Percentiles rank a stretch among this genome's conserved stretches.
Evolutionary conservation across 2,329 filamentous ascomycete genomes (phyloP).

Genomic region (Phialocephala subalpina): DNA sequence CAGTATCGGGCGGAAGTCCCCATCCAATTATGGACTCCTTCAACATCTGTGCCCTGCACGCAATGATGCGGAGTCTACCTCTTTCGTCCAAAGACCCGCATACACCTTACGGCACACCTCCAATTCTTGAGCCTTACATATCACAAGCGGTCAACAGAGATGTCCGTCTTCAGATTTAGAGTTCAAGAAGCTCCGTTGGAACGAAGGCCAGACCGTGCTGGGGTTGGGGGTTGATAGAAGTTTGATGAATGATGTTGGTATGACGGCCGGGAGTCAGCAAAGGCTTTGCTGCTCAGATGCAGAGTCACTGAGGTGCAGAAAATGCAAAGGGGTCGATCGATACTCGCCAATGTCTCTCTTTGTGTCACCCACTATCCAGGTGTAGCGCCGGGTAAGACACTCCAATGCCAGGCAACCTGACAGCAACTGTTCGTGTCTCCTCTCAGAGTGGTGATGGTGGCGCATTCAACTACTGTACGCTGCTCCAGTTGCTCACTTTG

Average conservation of each 20-base stretch:
- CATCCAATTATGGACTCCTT: conserved; percentile 1
- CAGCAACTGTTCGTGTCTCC: neutral
- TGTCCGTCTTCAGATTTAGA: neutral
- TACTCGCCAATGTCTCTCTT: neutral
- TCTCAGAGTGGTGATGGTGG: neutral
- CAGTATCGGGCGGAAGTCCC: neutral
- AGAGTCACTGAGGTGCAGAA: neutral
- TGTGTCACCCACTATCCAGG: neutral
- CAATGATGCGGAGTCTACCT: conserved; percentile 1
- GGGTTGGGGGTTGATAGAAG: neutral
- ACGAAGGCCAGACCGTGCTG: neutral
- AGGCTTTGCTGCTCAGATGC: neutral
- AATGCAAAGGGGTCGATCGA: neutral
- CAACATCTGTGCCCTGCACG: neutral
- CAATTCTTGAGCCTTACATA: neutral
- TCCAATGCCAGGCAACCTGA: neutral
- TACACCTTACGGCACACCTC: neutral
- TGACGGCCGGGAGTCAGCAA: neutral
- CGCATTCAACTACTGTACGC: neutral
- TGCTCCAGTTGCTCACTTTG: conserved; percentile 2
- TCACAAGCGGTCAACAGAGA: neutral
- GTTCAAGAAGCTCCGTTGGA: neutral
- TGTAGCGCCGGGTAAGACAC: neutral
- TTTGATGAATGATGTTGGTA: neutral
- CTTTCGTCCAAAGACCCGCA: neutral